Conservation (phyloP, 225 moss, liverwort and hornwort species). For the Polytrichum commune region DNA sequence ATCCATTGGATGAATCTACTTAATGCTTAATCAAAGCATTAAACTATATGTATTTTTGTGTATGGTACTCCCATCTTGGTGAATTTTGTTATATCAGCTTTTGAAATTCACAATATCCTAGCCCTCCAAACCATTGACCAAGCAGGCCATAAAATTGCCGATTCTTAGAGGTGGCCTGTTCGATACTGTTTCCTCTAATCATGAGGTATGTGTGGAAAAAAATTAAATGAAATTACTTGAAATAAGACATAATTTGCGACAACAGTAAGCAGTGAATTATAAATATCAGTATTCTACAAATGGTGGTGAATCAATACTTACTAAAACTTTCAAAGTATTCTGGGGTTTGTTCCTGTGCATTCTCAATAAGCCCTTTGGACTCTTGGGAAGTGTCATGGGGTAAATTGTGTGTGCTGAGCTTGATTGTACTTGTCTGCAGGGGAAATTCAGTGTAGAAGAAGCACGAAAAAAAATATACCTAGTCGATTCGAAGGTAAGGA, state of each 20-base stretch:
- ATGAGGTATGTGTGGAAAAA: conserved; percentile 23
- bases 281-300: neutral
- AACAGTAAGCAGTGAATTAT: neutral
- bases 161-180: conserved; percentile 27
- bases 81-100: neutral
- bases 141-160: conserved; percentile 33
- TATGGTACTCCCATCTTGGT: too few relatives aligned
- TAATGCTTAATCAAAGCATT: too few relatives aligned
- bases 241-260: neutral
- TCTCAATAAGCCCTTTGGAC: too few relatives aligned
- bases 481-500: conserved; percentile 74
- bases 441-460: conserved; percentile 55
- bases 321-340: neutral
- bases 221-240: too few relatives aligned
- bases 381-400: neutral
- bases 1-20: too few relatives aligned
- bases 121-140: conserved; percentile 17
- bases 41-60: too few relatives aligned
- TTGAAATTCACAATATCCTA: conserved; percentile 11
- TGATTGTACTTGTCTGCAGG: conserved; percentile 28
- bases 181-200: conserved; percentile 24
- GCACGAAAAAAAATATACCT: conserved; percentile 74
- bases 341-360: neutral
- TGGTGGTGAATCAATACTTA: neutral
- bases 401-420: neutral